A percentile compares a stretch with the other conserved stretches of the same genome.
Evolutionary conservation across 352 stramenopile genomes (phyloP).

Genomic region (Globisporangium cederbergense): DNA sequence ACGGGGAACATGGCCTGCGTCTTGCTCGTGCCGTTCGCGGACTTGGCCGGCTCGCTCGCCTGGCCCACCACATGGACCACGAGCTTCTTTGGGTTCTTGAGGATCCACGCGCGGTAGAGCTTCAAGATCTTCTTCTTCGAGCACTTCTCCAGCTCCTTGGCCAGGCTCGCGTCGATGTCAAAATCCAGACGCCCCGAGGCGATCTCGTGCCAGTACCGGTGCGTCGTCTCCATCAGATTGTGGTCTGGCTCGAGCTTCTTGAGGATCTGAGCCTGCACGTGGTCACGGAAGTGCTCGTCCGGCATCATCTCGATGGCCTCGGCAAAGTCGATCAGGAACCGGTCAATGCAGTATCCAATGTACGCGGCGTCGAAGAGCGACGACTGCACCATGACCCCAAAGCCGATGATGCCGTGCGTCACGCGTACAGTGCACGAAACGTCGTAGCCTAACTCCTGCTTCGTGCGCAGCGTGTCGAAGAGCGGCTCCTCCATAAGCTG

Average conservation of each 20-base stretch:
- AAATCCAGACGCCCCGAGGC: conserved; percentile 67
- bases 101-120: conserved; percentile 61
- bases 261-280: conserved; percentile 75
- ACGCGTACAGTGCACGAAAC: conserved; percentile 84
- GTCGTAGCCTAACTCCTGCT: conserved; percentile 88
- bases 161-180: conserved; percentile 66
- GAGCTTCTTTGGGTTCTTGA: conserved; percentile 64
- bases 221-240: conserved; percentile 71
- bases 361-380: conserved; percentile 64
- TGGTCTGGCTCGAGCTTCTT: conserved; percentile 81
- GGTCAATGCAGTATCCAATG: conserved; percentile 63
- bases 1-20: conserved; percentile 8
- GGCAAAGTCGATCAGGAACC: conserved; percentile 78
- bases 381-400: conserved; percentile 82
- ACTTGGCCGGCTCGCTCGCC: conserved; percentile 34
- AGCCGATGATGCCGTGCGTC: conserved; percentile 80
- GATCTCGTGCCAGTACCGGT: conserved; percentile 83
- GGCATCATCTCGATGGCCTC: conserved; percentile 68
- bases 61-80: conserved; percentile 62
- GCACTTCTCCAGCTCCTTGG: conserved; percentile 61
- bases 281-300: conserved; percentile 70
- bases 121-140: conserved; percentile 65
- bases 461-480: conserved; percentile 85
- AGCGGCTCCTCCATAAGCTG: conserved; percentile 89
- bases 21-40: conserved; percentile 33